Base-by-base conservation (phyloP, 257 asterid genomes). In the Echium plantagineum region DNA sequence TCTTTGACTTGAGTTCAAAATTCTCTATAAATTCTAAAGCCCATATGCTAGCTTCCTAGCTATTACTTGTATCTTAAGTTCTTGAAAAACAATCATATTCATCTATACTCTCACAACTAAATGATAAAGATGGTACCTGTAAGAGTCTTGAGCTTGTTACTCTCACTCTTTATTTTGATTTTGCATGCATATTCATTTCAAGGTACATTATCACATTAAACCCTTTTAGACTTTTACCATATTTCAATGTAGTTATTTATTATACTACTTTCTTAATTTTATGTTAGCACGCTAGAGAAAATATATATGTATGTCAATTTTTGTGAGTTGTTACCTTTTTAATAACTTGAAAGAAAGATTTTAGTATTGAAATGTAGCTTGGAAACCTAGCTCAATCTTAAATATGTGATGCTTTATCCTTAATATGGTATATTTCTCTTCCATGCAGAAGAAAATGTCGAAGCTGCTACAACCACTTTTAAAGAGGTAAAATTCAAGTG, bases 1-100 rank as follows among this genome's bases (percentile, higher is more conserved):
- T 62, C 78, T 70, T 81, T 75, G 83, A 77, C 78, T 71, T 65
- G 54, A 55, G 70, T 66, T 19, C 57, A 18, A 42, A 42, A 42
- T 19, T 17, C 59, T 70, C 72, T 81, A 77, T 72, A 77, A 68
- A 72, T 65, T 71, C 80, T 66, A 66, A 66, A 53, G 68, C 63
- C 46, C 46, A 35, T 3, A 42, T 42, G 7, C 32, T 28, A 28
- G 32, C 32, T 24, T 1, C 3, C 26, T 28, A 28, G 32, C 5
- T 28, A 28, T 6, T 28, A 28, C 32, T 28, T 28, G 0, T 3
- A 28, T 28, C 65, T 71, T 74, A 8, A 1, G 7, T 32, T 32
- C 42, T 7, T 32, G 46, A 35, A 35, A 7, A 35, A 35, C 46
- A 35, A 35, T 7, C 13, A 58, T 38, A 57, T 24, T 7, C 13